Evolutionary conservation across 345 rosid species (phyloP), one percentile per base, ranked within the genome.

Genomic region (Psidium friedrichsthalianum): DNA sequence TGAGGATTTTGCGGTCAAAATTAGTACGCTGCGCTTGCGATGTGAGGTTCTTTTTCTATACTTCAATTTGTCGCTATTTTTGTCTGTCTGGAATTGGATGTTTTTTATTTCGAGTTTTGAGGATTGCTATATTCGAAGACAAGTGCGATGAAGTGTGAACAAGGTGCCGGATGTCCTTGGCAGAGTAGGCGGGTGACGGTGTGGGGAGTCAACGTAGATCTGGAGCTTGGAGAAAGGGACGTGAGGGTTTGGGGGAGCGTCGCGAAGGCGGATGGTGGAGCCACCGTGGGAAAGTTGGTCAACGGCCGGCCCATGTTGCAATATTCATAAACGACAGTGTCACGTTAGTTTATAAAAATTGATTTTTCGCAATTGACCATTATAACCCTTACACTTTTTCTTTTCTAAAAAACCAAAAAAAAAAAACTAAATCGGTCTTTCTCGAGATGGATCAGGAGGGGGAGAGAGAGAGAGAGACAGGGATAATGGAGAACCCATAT

Each of bases 231-330:
- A 12, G 92, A 93, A 95, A 84, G 88, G 82, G 92, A 96, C 90
- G 20, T 85, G 92, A n/a, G 82, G 87, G 86, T 91, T 95, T 8
- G 96, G 91, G 87, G 93, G 57, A 84, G 96, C 92, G 87, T 96
- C 98, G 90, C 89, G 94, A 95, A 93, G 85, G 98, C 97, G 27
- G 85, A n/a, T 86, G 52, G 89, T 85, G 52, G 89, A 89, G 86
- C 98, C 96, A 18, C 85, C 88, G 90, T 95, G 98, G 55, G 98
- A 86, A 93, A 94, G 16, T 94, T 90, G n/a, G 99, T n/a, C 91
- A 85, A 93, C 89, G 87, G 94, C 95, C 95, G 6, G 80, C 36
- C 6, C 25, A 2, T 36, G 21, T 9, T 9, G 36, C 47, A 1
- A 9, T 69, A 36, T 18, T 5, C 40, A 36, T 36, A 8, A 40